Percentiles rank a stretch among this genome's conserved stretches.
phyloP scores from a whole-genome alignment of 2,329 filamentous ascomycete genomes.

The Neopestalotiopsis rosae region DNA sequence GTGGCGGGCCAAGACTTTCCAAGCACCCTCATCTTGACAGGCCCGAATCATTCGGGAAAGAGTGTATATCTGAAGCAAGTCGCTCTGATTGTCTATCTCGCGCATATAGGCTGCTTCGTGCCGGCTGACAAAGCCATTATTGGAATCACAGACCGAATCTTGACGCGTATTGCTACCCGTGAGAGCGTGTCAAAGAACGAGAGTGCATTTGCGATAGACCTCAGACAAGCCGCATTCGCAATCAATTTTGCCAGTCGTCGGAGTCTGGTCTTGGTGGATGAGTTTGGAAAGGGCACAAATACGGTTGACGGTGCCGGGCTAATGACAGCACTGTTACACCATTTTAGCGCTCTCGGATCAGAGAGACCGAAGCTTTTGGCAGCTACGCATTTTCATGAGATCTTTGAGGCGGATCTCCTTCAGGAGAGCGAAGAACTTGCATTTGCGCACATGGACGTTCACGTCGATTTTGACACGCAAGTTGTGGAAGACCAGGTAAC shows the following conservation, averaged over 20 bases:
- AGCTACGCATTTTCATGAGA: conserved; percentile 72
- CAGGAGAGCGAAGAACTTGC: conserved; percentile 52
- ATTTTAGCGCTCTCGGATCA: conserved; percentile 54
- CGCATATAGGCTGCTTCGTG: conserved; percentile 91
- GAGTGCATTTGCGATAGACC: conserved; percentile 74
- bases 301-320: conserved; percentile 63
- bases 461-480: conserved; percentile 57
- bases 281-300: conserved; percentile 77
- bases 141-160: conserved; percentile 89
- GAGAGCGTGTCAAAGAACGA: conserved; percentile 65
- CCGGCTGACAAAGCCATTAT: conserved; percentile 79
- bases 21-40: conserved; percentile 82
- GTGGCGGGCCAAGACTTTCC: conserved; percentile 42
- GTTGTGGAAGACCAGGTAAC: conserved; percentile 67
- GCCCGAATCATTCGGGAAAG: conserved; percentile 96
- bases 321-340: conserved; percentile 60
- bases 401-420: conserved; percentile 71
- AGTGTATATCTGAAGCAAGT: conserved; percentile 95
- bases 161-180: conserved; percentile 82
- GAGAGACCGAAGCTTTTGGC: conserved; percentile 62
- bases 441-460: conserved; percentile 76
- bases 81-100: conserved; percentile 88
- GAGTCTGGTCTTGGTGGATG: conserved; percentile 88
- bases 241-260: conserved; percentile 75
- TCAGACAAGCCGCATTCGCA: conserved; percentile 84